Evolutionary conservation across 2,329 filamentous ascomycete genomes (phyloP).

Genomic region (Chaetothyriales sp.): DNA sequence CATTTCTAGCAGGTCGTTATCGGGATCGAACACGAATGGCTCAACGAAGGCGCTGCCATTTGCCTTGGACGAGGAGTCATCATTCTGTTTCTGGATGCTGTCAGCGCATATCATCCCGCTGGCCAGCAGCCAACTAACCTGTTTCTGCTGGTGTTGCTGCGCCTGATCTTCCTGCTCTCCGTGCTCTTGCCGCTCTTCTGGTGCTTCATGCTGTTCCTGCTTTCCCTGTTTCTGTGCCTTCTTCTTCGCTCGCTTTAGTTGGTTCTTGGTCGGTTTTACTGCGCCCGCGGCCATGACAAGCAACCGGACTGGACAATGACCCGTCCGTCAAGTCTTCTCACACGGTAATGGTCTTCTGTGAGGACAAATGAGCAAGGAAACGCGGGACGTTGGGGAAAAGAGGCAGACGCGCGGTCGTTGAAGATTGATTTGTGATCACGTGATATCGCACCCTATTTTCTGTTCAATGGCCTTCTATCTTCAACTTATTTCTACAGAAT

Average conservation of each 20-base stretch:
- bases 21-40: conserved; percentile 38
- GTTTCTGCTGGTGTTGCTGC: background rate
- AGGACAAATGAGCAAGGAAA: background rate
- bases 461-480: too few relatives aligned
- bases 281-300: conserved; percentile 12
- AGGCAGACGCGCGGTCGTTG: too few relatives aligned
- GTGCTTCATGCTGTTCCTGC: conserved; percentile 4
- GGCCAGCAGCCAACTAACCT: background rate
- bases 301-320: background rate
- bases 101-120: conserved; percentile 1
- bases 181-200: background rate
- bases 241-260: conserved; percentile 82
- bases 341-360: too few relatives aligned
- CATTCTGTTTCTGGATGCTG: conserved; percentile 6
- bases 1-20: conserved; percentile 66
- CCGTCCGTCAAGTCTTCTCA: background rate
- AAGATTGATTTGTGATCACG: too few relatives aligned
- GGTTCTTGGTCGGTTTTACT: conserved; percentile 77
- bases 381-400: too few relatives aligned
- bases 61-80: conserved; percentile 16
- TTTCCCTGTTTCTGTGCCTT: conserved; percentile 58
- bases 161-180: too few relatives aligned
- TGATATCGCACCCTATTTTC: too few relatives aligned
- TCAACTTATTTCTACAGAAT: too few relatives aligned
- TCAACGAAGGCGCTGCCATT: conserved; percentile 34